Conservation (phyloP, 345 rosid genomes). For the Euphorbia pulcherrima region DNA sequence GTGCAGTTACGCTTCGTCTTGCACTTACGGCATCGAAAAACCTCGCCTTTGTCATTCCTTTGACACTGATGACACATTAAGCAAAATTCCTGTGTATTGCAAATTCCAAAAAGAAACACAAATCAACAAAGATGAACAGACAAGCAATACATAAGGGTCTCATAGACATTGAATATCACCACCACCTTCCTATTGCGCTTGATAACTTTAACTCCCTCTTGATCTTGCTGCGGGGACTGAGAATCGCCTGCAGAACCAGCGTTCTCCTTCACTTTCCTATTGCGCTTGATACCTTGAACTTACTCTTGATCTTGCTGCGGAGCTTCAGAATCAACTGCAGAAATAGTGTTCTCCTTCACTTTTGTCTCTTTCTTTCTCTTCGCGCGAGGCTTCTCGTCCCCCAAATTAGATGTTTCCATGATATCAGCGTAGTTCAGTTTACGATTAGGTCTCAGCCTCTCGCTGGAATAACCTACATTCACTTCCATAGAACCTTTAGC, state of each 20-base stretch:
- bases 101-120: not conserved
- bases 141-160: not conserved
- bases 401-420: not conserved
- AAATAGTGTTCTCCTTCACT: too few relatives aligned
- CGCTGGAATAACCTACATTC: not conserved
- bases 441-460: constrained; percentile 3
- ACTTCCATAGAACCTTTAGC: not conserved
- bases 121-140: not conserved
- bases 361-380: not conserved
- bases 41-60: constrained; percentile 44
- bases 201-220: not conserved
- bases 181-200: constrained; percentile 1
- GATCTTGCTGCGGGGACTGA: not conserved
- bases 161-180: not conserved
- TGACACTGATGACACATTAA: constrained; percentile 66
- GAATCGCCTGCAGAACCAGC: not conserved
- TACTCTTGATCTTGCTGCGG: too few relatives aligned
- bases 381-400: not conserved
- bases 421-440: constrained; percentile 7
- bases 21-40: constrained; percentile 46
- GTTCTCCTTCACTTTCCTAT: not conserved
- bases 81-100: constrained; percentile 22
- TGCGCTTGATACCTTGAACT: too few relatives aligned
- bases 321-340: too few relatives aligned
- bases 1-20: constrained; percentile 46